Evolutionary conservation across 805 yeast species (phyloP), one percentile per base, ranked within the genome.

Genomic region (Candida nemodendra): DNA sequence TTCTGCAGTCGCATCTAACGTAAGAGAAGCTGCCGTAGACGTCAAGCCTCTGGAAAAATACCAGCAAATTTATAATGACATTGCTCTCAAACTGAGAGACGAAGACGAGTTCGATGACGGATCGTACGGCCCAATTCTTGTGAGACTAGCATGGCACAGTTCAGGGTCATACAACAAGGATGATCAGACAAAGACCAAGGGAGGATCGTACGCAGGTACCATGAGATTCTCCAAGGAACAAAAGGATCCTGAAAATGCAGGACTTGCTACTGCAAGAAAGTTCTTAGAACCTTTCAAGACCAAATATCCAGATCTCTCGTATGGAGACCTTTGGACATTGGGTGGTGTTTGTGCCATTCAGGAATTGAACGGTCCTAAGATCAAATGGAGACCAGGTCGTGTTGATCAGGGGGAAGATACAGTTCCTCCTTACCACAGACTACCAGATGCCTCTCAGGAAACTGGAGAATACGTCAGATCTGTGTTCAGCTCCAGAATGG

Each of bases 241-340:
- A 30, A 54, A 58, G 30, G 83, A 78, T 47, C 65, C 64, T 3
- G 78, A 65, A 32, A 74, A 74, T 53, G 67, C 67, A 11, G 79
- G 78, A n/a, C 56, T 74, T 42, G 73, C 68, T 42, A 55, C 64
- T 21, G 87, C 82, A 8, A 68, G 83, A 42, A 61, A 66, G 42
- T 79, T 78, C 47, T 64, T 81, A 37, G 73, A 72, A 51, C 76
- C 80, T 24, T 64, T 81, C 52, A 69, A 71, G 51, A 63, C 61
- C 30, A 67, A 74, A 54, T 77, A 67, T 62, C 85, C 87, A 9
- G 74, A 77, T 66, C 64, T 81, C 38, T 68, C 80, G 11, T 72
- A 78, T 55, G 81, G 84, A 27, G 89, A 81, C 57, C 69, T 82
- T 49, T 80, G 84, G 80, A 81, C 88, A 8, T 62, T 81, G 23